Evolutionary conservation across 768 basidiomycete species (phyloP), one percentile per base, ranked within the genome.

Genomic region (Podaxis sp.): DNA sequence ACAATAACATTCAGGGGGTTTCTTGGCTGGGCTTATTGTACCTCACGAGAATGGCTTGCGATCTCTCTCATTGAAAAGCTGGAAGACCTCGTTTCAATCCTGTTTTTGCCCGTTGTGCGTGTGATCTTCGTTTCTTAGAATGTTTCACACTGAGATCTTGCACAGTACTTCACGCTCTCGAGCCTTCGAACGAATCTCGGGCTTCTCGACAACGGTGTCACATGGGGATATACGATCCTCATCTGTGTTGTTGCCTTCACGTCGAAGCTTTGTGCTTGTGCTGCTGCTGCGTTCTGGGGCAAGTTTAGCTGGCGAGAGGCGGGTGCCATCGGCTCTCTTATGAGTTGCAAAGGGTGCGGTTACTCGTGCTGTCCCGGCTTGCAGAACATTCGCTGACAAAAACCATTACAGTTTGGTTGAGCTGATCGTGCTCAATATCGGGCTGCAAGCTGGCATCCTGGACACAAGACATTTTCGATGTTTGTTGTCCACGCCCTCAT

Each of bases 401-500:
- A 42, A 42, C 7, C 6, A 3, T 11, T 25, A 21, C 61, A 87
- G 85, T 36, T 76, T 87, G 21, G 92, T 95, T 25, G 93, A 95
- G 70, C 84, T 95, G 28, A 95, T 97, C 64, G 93, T 95, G 6
- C 83, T 95, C 68, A 97, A 97, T 69, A 86, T 95, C 63, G 94
- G 94, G 53, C 78, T 91, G 6, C 71, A 78, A 62, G 91, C 91
- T 2, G 73, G 74, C 11, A 86, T 91, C 58, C 77, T 90, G 50
- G 78, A 84, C 67, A 72, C 77, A 0, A 81, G 84, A 82, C 89
- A 10, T 93, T 95, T 77, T 90, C 91, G 0, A 94, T 95, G 90
- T 93, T 95, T 64, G 93, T 95, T 62, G 76, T 95, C 51, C 84
- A 87, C 50, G 87, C 89, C 3, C 74, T 93, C 44, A 74, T 93